Evolutionary conservation across 2,329 filamentous ascomycete species (phyloP), one percentile per base, ranked within the genome.

Genomic region (Zymoseptoria ardabiliae): DNA sequence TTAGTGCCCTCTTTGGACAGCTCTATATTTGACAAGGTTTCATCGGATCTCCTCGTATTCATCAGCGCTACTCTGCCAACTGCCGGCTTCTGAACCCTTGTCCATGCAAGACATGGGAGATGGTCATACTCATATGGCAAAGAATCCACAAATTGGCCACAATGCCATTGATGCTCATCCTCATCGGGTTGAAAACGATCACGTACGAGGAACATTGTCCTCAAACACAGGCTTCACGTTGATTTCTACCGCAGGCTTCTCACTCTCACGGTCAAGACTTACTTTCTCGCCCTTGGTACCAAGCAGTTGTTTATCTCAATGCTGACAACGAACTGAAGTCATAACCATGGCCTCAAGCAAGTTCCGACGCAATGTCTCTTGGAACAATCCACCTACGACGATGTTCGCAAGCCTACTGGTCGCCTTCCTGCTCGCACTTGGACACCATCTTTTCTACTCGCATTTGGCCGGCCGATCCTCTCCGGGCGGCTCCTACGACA

Each of bases 361-460:
- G 17, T 13, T n/a, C 17, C 35, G 13, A n/a, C 17, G 4, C 35
- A 45, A 45, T n/a, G 35, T 6, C 35, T 45, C 13, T 45, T 45
- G 35, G 35, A 45, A 45, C 35, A 45, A 7, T 45, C 35, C 35
- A 6, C 35, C 35, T 17, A n/a, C 13, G 35, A 45, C 35, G 7
- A 45, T 45, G 35, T 45, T 45, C 35, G 35, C 35, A 45, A 45
- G 35, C 35, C 35, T 45, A 13, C 35, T 45, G 35, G 17, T 45
- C 1, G 35, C 35, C 13, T 45, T 45, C n/a, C 17, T 58, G 8
- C 51, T 66, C 4, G 65, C 59, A 11, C 21, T 64, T 21, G 63
- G 56, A 8, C 65, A 66, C 54, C 65, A 66, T 45, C 13, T 64
- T 9, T 65, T 64, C 58, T 66, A 66, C 54, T 23, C 28, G 11